Evolutionary conservation across 495 filamentous ascomycete genomes (phyloP).

Genomic region (Apiosordaria backusii): DNA sequence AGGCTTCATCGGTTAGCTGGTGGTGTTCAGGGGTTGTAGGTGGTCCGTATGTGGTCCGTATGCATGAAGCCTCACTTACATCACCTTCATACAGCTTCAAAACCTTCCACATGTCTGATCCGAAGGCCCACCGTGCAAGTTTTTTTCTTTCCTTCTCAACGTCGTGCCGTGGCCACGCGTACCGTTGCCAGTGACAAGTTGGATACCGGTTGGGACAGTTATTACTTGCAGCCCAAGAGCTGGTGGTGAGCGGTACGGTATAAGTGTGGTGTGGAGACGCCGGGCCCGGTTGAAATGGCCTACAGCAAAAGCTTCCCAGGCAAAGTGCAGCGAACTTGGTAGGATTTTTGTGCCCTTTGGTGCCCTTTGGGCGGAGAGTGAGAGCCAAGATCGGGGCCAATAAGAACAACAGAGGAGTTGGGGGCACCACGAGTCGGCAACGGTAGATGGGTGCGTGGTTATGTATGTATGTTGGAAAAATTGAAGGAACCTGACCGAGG

Average conservation of each 20-base stretch:
- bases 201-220: constrained; percentile 9
- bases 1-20: background rate
- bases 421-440: constrained; percentile 12
- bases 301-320: background rate
- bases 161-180: constrained; percentile 6
- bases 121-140: background rate
- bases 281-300: background rate
- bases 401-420: constrained; percentile 8
- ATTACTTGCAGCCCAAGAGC: background rate
- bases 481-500: constrained; percentile 6
- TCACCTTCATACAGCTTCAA: background rate
- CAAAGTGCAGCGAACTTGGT: constrained; percentile 3
- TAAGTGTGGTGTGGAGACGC: background rate
- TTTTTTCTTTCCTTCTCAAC: background rate
- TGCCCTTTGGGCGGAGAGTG: constrained; percentile 3
- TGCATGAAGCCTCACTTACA: constrained; percentile 11
- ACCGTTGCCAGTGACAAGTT: constrained; percentile 13
- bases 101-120: constrained; percentile 7
- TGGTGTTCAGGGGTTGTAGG: background rate
- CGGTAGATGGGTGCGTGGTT: background rate
- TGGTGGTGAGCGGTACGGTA: background rate
- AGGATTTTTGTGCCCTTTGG: constrained; percentile 18
- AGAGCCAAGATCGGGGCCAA: constrained; percentile 12
- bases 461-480: constrained; percentile 6
- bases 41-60: no score